These are phyloP conservation scores for Datura wrightii DNA, from an alignment of 257 asterid species.

Conservation along the genomic window DNA sequence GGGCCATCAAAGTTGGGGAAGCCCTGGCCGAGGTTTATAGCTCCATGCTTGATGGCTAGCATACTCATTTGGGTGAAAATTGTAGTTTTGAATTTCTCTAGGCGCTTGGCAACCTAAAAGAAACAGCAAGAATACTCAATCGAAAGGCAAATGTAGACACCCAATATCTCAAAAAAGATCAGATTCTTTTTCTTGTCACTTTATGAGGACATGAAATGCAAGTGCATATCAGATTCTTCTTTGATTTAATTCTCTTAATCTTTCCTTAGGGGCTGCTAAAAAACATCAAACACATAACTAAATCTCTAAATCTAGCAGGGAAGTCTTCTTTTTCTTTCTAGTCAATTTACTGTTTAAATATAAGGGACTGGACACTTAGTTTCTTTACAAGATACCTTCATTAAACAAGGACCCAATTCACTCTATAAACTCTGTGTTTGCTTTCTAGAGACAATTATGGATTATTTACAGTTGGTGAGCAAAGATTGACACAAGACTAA, in stretches of 20 bases:
- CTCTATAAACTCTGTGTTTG: neutral
- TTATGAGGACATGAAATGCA: neutral
- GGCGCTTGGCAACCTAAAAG: constrained; percentile 81
- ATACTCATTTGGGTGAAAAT: constrained; percentile 98
- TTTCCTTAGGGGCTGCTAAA: neutral
- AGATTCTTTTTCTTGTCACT: neutral
- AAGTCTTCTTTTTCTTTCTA: neutral
- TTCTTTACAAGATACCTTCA: neutral
- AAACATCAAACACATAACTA: neutral
- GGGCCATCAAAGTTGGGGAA: constrained; percentile 99
- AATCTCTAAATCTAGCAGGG: constrained; percentile 14
- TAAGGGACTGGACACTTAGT: neutral
- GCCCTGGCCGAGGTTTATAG: constrained; percentile 97
- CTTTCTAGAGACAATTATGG: neutral
- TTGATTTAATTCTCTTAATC: neutral
- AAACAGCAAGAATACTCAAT: constrained; percentile 2
- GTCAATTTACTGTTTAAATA: neutral
- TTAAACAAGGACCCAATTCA: neutral
- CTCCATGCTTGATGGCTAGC: constrained; percentile 87
- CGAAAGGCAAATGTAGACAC: neutral
- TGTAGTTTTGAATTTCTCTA: constrained; percentile 97
- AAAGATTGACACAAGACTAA: too few species aligned
- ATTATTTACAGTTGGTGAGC: neutral
- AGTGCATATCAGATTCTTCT: neutral
- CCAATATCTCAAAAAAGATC: neutral